Base-by-base conservation (phyloP, 1,284 basidiomycete genomes). In the Sanghuangporus baumii region DNA sequence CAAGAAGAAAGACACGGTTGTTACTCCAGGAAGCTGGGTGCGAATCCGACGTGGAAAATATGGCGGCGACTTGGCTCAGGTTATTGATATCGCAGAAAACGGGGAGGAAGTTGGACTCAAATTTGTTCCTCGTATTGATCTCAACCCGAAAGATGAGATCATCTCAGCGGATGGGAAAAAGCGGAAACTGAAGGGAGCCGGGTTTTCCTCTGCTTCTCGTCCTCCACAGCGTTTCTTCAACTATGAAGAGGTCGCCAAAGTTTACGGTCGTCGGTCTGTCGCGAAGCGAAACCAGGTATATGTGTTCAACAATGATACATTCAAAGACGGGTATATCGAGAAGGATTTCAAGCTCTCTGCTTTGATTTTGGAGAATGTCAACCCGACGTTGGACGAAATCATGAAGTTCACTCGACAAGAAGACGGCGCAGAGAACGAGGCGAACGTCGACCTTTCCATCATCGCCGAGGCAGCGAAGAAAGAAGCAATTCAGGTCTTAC, bases 311-410 rank as follows among this genome's bases (percentile, higher is more conserved):
- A 89, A 88, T 70, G 96, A 99, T 73, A 94, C 94, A 7, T 99
- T 91, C 79, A 88, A 86, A 68, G 91, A 98, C 64, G 97, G 96
- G 3, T 98, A 96, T 76, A 87, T 97, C 70, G 92, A 98, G 78
- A 98, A 98, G 77, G 96, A 99, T 73, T 89, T 98, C 81, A 91
- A 92, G 70, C 77, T 96, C 56, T 86, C 82, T 48, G 87, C 86
- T 0, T 78, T 99, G 52, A 85, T 88, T 63, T 78, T 91, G 54
- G 96, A 98, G 69, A 91, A 96, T 69, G 91, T 99, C 51, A 93
- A 96, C 69, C 96, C 96, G 0, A 96, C 94, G 0, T 80, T 99
- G 63, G 96, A 98, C 71, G 96, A 99, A 75, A 94, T 99, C 72
- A 92, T 94, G 0, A 86, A 87, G 65, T 99, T 99, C 75, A 85